A percentile compares a stretch with the other conserved stretches of the same genome.
These are phyloP conservation scores for Ambrosia hybrid DNA, from an alignment of 140 eudicot species.

Conservation along the genomic window DNA sequence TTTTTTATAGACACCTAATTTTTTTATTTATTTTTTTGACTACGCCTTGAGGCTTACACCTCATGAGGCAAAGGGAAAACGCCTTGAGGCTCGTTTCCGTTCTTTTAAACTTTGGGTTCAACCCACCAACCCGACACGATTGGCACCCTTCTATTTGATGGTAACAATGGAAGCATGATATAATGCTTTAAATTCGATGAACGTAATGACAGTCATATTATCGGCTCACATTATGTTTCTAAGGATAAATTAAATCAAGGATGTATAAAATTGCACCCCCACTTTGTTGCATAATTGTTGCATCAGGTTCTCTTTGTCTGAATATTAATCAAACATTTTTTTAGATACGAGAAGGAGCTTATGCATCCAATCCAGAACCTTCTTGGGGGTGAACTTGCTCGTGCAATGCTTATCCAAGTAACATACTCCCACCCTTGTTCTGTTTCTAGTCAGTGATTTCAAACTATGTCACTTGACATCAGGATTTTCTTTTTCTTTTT, in stretches of 20 bases:
- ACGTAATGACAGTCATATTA: constrained; percentile 2
- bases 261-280: background rate
- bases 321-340: constrained; percentile 10
- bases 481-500: background rate
- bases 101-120: no score
- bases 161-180: background rate
- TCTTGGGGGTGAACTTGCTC: constrained; percentile 93
- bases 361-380: constrained; percentile 94
- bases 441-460: constrained; percentile 13
- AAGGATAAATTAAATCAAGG: constrained; percentile 9
- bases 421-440: constrained; percentile 13
- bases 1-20: no score
- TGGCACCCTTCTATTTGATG: constrained; percentile 1
- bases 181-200: background rate
- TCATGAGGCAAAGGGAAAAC: no score
- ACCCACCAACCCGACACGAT: no score
- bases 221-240: constrained; percentile 2
- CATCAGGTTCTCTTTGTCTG: background rate
- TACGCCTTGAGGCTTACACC: no score
- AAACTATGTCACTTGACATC: constrained; percentile 19
- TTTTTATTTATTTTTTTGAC: no score
- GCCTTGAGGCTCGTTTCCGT: no score
- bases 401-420: constrained; percentile 94
- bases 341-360: constrained; percentile 92
- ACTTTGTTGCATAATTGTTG: constrained; percentile 5